Conservation (phyloP, 345 rosid genomes). For the Cochlearia excelsa region DNA sequence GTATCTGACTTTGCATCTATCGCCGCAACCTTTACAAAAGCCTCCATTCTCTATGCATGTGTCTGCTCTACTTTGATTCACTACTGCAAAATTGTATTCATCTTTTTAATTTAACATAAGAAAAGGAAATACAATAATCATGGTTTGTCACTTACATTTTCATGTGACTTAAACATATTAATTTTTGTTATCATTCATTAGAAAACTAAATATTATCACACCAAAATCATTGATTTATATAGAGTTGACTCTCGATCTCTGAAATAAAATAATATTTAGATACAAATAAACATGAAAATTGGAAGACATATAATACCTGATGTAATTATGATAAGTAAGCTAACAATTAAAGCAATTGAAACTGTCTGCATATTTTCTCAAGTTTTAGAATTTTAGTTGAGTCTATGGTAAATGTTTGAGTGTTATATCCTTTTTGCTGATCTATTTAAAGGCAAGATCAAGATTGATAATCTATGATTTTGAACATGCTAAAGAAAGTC, state of each 20-base stretch:
- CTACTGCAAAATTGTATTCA: background rate
- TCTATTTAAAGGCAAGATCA: no score
- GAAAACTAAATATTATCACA: no score
- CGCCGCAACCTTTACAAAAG: background rate
- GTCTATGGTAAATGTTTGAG: no score
- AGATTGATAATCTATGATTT: no score
- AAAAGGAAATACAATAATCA: no score
- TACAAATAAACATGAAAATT: background rate
- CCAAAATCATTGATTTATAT: background rate
- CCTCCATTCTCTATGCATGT: background rate
- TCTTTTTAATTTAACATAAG: background rate
- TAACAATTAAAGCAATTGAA: background rate
- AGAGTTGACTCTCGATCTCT: no score
- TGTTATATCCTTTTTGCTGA: no score
- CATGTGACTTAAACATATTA: no score
- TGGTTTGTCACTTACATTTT: no score
- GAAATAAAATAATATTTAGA: no score
- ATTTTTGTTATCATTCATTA: no score
- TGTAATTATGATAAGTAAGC: constrained; percentile 16
- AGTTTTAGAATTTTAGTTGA: background rate
- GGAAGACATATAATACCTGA: constrained; percentile 15
- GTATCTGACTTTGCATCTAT: background rate
- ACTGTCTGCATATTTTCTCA: constrained; percentile 6
- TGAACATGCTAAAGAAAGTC: no score
- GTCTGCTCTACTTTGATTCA: background rate